Conservation (phyloP, 768 basidiomycete species). For the Megacollybia marginata region DNA sequence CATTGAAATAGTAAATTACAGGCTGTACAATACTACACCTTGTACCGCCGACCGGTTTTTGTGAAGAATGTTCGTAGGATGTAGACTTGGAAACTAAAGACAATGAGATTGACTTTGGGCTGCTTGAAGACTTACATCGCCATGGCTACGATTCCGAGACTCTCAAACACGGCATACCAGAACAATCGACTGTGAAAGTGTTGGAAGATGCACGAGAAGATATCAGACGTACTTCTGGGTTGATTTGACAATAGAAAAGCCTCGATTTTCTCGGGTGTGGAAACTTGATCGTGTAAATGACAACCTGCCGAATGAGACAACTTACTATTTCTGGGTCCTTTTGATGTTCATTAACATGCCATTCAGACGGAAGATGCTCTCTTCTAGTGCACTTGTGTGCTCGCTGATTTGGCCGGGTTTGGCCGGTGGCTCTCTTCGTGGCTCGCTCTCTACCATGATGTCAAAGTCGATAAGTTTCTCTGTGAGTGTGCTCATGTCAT, state of each 20-base stretch:
- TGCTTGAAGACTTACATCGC: slow-evolving; percentile 59
- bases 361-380: slow-evolving; percentile 89
- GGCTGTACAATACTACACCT: slow-evolving; percentile 40
- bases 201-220: background rate
- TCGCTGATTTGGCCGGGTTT: slow-evolving; percentile 85
- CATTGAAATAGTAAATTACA: too few species aligned
- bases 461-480: slow-evolving; percentile 94
- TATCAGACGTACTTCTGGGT: slow-evolving; percentile 62
- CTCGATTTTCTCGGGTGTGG: slow-evolving; percentile 90
- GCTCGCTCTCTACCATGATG: slow-evolving; percentile 99
- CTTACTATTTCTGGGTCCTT: slow-evolving; percentile 90
- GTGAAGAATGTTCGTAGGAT: slow-evolving; percentile 95
- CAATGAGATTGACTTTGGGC: slow-evolving; percentile 5
- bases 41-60: slow-evolving; percentile 84
- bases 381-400: slow-evolving; percentile 89
- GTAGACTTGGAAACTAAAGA: slow-evolving; percentile 75
- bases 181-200: slow-evolving; percentile 62
- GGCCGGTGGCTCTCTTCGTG: slow-evolving; percentile 80
- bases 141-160: slow-evolving; percentile 73
- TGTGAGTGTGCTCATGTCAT: slow-evolving; percentile 91
- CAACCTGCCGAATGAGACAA: slow-evolving; percentile 7
- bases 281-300: slow-evolving; percentile 44
- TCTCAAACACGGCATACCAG: slow-evolving; percentile 88
- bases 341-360: slow-evolving; percentile 86
- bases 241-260: slow-evolving; percentile 87